Evolutionary conservation across 257 asterid genomes (phyloP).

Genomic region (Rubia yunnanensis): DNA sequence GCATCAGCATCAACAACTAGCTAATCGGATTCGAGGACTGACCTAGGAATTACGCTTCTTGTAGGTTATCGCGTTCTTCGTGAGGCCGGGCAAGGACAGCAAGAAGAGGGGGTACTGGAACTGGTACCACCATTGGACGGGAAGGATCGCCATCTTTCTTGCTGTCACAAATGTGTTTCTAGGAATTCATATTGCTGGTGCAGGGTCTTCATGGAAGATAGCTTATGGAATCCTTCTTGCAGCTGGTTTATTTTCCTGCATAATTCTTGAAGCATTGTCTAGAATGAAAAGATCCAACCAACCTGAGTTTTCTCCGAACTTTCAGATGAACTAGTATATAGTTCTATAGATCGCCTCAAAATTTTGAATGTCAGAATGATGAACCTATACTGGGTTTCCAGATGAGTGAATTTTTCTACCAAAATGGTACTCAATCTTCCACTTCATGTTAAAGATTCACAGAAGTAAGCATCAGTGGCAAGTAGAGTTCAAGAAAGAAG

Average conservation of each 20-base stretch:
- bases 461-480: background rate
- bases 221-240: conserved; percentile 70
- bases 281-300: conserved; percentile 37
- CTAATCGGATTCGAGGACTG: background rate
- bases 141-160: conserved; percentile 63
- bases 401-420: background rate
- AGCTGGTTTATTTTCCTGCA: conserved; percentile 28
- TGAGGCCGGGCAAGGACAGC: conserved; percentile 58
- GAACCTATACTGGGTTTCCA: background rate
- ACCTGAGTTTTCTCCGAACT: conserved; percentile 30
- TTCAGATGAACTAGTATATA: conserved; percentile 30
- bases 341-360: background rate
- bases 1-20: background rate
- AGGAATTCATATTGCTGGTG: conserved; percentile 65
- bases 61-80: conserved; percentile 69
- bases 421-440: background rate
- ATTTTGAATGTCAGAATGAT: conserved; percentile 1
- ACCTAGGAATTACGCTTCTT: background rate
- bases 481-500: background rate
- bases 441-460: too few species aligned
- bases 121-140: conserved; percentile 62
- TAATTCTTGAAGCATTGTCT: conserved; percentile 51
- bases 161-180: conserved; percentile 62
- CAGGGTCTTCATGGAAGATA: conserved; percentile 54
- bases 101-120: conserved; percentile 61